A percentile compares a stretch with the other conserved stretches of the same genome.
Conservation (phyloP, 768 basidiomycete species). For the Rossbeevera mucosa region DNA sequence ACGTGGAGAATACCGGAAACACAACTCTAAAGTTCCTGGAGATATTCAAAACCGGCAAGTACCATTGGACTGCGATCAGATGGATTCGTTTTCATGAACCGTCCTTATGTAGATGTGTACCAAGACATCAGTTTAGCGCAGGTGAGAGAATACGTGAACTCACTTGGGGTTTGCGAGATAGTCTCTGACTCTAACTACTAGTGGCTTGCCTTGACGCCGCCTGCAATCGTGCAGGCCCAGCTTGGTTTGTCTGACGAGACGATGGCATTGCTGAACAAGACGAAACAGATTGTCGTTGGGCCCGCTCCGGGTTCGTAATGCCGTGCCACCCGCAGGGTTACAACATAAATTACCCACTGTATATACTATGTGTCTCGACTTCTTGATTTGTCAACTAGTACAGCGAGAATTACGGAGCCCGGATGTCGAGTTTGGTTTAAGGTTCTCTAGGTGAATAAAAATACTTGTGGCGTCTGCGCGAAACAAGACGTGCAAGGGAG, state of each 20-base stretch:
- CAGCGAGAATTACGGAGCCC: too few relatives aligned
- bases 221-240: slow-evolving; percentile 43
- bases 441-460: too few relatives aligned
- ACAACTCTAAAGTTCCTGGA: slow-evolving; percentile 45
- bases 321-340: background rate
- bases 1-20: slow-evolving; percentile 52
- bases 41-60: slow-evolving; percentile 41
- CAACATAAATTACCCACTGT: too few relatives aligned
- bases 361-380: too few relatives aligned
- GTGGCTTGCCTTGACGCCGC: slow-evolving; percentile 47
- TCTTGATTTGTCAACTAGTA: too few relatives aligned
- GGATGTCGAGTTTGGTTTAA: too few relatives aligned
- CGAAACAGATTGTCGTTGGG: slow-evolving; percentile 37
- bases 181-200: slow-evolving; percentile 6
- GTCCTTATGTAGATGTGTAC: slow-evolving; percentile 16
- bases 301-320: slow-evolving; percentile 1
- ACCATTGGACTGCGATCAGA: background rate
- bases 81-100: background rate
- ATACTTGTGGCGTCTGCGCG: too few relatives aligned
- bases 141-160: slow-evolving; percentile 25
- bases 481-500: too few relatives aligned
- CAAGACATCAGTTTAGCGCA: slow-evolving; percentile 43
- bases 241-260: slow-evolving; percentile 38
- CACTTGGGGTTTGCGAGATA: background rate
- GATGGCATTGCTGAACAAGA: slow-evolving; percentile 35